Evolutionary conservation across 1,284 basidiomycete species (phyloP).

Genomic region (Sporisorium iseilematis-ciliati): DNA sequence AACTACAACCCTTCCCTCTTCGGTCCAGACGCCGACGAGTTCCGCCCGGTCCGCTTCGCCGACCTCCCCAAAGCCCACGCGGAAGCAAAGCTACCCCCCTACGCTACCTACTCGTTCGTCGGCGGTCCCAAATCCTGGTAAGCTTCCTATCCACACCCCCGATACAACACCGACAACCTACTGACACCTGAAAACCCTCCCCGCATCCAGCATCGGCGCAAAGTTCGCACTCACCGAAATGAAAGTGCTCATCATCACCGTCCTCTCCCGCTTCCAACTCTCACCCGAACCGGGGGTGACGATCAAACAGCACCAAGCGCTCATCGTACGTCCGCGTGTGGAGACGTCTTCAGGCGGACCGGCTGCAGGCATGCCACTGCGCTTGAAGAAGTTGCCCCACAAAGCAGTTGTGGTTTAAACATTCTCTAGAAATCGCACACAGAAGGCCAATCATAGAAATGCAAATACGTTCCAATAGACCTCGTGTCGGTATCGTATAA

Average conservation of each 20-base stretch:
- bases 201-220: conserved; percentile 39
- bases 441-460: background rate
- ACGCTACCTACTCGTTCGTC: conserved; percentile 45
- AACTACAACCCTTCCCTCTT: conserved; percentile 55
- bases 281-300: conserved; percentile 27
- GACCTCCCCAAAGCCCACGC: conserved; percentile 43
- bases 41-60: conserved; percentile 62
- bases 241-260: conserved; percentile 44
- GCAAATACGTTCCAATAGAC: background rate
- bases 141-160: background rate
- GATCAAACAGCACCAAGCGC: conserved; percentile 42
- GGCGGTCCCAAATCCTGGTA: conserved; percentile 55
- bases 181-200: background rate
- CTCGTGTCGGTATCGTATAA: background rate
- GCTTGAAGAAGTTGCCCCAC: conserved; percentile 19
- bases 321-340: conserved; percentile 49
- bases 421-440: too few species aligned
- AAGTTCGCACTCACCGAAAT: conserved; percentile 56
- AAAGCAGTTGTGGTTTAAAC: background rate
- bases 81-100: conserved; percentile 49
- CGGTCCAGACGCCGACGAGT: conserved; percentile 58
- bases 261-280: conserved; percentile 38
- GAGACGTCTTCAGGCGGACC: conserved; percentile 12
- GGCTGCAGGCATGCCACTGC: conserved; percentile 44
- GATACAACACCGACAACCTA: too few species aligned